Percentiles rank a stretch among this genome's conserved stretches.
Conservation (phyloP, 257 asterid genomes). For the Petunia secreta region DNA sequence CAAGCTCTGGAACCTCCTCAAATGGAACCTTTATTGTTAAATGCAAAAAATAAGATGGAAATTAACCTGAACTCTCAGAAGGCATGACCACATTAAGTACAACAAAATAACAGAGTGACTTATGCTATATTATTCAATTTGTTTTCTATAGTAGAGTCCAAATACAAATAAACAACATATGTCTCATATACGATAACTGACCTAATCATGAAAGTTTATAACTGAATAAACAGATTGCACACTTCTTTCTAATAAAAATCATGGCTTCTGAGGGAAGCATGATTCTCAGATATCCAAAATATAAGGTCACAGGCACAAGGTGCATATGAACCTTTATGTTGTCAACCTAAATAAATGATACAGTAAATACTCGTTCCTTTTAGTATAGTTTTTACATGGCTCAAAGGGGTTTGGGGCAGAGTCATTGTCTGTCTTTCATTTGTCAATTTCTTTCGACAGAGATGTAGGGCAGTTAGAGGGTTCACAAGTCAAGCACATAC, state of each 20-base stretch:
- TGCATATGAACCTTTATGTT: not conserved
- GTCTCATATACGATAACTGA: not conserved
- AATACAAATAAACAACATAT: not conserved
- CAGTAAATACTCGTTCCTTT: not conserved
- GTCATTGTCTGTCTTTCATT: not conserved
- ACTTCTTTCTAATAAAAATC: not conserved
- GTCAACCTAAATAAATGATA: not conserved
- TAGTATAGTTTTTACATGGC: not conserved
- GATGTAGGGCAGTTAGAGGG: not conserved
- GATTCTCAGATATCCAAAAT: not conserved
- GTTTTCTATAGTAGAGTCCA: not conserved
- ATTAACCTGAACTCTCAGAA: constrained; percentile 22
- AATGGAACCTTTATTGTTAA: constrained; percentile 76
- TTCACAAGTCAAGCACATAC: constrained; percentile 39
- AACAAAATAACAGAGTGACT: not conserved
- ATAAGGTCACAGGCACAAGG: not conserved
- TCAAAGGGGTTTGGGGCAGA: not conserved
- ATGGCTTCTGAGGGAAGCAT: not conserved
- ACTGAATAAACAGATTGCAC: not conserved
- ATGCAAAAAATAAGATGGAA: constrained; percentile 12
- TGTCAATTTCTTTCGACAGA: not conserved
- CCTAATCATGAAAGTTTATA: not conserved
- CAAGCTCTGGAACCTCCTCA: constrained; percentile 97
- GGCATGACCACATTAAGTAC: not conserved
- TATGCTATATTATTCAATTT: not conserved